Conservation (phyloP, 2,329 filamentous ascomycete species). For the Parastagonospora avenae region DNA sequence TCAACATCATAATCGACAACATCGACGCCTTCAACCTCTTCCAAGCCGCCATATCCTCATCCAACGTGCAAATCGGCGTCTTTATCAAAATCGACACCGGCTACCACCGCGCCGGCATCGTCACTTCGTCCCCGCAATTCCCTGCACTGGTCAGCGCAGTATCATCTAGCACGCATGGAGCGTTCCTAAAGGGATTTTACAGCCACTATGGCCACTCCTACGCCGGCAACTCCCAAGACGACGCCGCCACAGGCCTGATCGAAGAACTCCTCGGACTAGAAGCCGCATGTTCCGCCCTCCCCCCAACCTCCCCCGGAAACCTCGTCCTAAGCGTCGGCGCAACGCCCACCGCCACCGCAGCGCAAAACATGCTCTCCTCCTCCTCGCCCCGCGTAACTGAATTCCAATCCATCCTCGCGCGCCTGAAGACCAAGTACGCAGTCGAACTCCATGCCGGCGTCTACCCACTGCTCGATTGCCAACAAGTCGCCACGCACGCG, state of each 20-base stretch:
- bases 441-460: slow-evolving; percentile 78
- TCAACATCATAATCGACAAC: slow-evolving; percentile 75
- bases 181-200: slow-evolving; percentile 68
- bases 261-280: slow-evolving; percentile 64
- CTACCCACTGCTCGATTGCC: slow-evolving; percentile 76
- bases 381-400: slow-evolving; percentile 45
- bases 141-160: slow-evolving; percentile 50
- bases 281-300: slow-evolving; percentile 52
- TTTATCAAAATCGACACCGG: slow-evolving; percentile 80
- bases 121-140: slow-evolving; percentile 56
- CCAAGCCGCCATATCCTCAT: slow-evolving; percentile 44
- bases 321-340: slow-evolving; percentile 73
- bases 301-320: slow-evolving; percentile 32
- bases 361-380: slow-evolving; percentile 61
- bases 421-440: slow-evolving; percentile 35
- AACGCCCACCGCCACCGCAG: slow-evolving; percentile 72
- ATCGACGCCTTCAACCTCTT: slow-evolving; percentile 52
- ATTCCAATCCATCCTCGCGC: slow-evolving; percentile 50
- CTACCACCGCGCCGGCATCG: slow-evolving; percentile 71
- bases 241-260: slow-evolving; percentile 64
- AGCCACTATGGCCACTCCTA: slow-evolving; percentile 77
- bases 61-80: slow-evolving; percentile 52
- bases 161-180: slow-evolving; percentile 21
- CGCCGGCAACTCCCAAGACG: slow-evolving; percentile 56
- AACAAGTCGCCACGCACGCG: slow-evolving; percentile 76